phyloP scores from a whole-genome alignment of 129 eudicot genomes.

The Lactuca saligna region DNA sequence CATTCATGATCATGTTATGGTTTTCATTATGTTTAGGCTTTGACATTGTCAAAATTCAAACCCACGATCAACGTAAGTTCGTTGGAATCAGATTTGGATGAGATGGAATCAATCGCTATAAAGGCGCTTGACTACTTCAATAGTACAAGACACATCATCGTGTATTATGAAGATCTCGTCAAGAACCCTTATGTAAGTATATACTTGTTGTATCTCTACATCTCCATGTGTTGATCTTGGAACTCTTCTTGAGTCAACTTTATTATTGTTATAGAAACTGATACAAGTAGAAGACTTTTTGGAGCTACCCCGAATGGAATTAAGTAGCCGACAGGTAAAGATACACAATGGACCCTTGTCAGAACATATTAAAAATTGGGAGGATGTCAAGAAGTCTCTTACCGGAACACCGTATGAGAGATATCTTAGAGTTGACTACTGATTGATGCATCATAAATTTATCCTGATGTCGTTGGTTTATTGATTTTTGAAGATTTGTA shows the following conservation, averaged over 20 bases:
- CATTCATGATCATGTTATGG: background rate
- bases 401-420: slow-evolving; percentile 73
- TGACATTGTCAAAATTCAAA: slow-evolving; percentile 57
- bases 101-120: slow-evolving; percentile 34
- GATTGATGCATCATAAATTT: background rate
- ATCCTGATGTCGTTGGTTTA: too few species aligned
- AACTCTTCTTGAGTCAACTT: background rate
- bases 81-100: slow-evolving; percentile 34
- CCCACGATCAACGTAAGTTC: slow-evolving; percentile 52
- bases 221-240: background rate
- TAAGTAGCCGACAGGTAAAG: slow-evolving; percentile 72
- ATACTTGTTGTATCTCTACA: background rate
- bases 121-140: slow-evolving; percentile 65
- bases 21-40: slow-evolving; percentile 47
- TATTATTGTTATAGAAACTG: slow-evolving; percentile 53
- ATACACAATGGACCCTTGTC: slow-evolving; percentile 78
- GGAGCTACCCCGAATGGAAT: slow-evolving; percentile 48
- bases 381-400: slow-evolving; percentile 58
- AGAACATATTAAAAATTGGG: slow-evolving; percentile 77
- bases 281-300: slow-evolving; percentile 72
- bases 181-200: slow-evolving; percentile 56
- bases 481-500: too few species aligned
- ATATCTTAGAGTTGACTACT: slow-evolving; percentile 65
- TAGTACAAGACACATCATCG: slow-evolving; percentile 64
- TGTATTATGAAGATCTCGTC: slow-evolving; percentile 72